Conservation (phyloP, 257 asterid genomes). For the Fraxinus excelsior region DNA sequence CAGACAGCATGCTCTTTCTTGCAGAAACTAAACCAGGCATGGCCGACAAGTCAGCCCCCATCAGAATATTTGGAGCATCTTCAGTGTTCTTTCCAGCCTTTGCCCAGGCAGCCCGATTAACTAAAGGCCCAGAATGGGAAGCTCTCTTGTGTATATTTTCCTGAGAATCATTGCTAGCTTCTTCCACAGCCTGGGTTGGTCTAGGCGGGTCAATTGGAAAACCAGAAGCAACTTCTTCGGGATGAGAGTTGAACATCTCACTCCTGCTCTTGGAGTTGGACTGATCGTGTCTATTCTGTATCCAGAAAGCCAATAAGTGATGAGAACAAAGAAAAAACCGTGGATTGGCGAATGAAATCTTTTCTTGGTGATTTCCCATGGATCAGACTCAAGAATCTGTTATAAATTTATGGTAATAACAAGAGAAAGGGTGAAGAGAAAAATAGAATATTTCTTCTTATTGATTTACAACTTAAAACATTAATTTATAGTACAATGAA, state of each 20-base stretch:
- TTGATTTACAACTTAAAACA: too few species aligned
- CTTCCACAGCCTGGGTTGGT: constrained; percentile 70
- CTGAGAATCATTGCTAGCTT: constrained; percentile 46
- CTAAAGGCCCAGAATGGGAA: constrained; percentile 96
- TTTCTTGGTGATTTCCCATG: neutral
- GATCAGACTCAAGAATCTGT: neutral
- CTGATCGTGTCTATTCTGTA: constrained; percentile 78
- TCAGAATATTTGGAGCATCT: constrained; percentile 51
- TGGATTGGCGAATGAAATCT: neutral
- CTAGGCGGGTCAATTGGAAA: constrained; percentile 95
- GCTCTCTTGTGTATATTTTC: constrained; percentile 63
- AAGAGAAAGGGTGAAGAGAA: too few species aligned
- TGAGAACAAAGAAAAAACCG: neutral
- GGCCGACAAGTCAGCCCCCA: constrained; percentile 56
- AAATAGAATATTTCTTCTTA: too few species aligned
- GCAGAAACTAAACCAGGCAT: constrained; percentile 85
- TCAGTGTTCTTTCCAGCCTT: constrained; percentile 70
- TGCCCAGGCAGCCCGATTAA: constrained; percentile 79
- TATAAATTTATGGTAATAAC: neutral
- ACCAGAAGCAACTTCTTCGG: constrained; percentile 90
- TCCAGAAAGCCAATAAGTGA: constrained; percentile 19
- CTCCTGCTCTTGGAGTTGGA: constrained; percentile 90
- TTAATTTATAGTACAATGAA: too few species aligned
- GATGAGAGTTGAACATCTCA: constrained; percentile 91
- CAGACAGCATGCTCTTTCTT: constrained; percentile 74